Conservation (phyloP, 2,329 filamentous ascomycete genomes). For the Endoconidiophora laricicola region DNA sequence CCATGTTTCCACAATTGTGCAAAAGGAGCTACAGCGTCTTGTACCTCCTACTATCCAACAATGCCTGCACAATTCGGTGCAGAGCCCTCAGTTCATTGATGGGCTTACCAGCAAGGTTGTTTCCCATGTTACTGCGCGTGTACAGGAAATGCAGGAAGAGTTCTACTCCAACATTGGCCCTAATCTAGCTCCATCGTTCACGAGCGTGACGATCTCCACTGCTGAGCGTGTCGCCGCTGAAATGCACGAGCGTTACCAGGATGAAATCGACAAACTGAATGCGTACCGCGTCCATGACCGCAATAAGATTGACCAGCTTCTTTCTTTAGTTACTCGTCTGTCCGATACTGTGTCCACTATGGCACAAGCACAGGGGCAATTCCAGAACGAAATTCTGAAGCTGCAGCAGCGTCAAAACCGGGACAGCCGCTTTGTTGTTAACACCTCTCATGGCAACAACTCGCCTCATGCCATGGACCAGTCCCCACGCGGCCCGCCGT, state of each 20-base stretch:
- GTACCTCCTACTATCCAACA: slow-evolving; percentile 52
- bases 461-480: slow-evolving; percentile 13
- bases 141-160: slow-evolving; percentile 55
- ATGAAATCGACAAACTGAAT: slow-evolving; percentile 34
- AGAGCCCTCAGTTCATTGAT: slow-evolving; percentile 57
- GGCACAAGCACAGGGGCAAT: slow-evolving; percentile 49
- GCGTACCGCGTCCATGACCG: slow-evolving; percentile 33
- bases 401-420: slow-evolving; percentile 23
- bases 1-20: slow-evolving; percentile 47
- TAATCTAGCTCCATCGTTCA: slow-evolving; percentile 49
- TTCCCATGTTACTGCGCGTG: slow-evolving; percentile 37
- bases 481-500: slow-evolving; percentile 10
- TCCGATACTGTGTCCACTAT: slow-evolving; percentile 54
- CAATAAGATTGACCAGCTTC: slow-evolving; percentile 57
- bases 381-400: slow-evolving; percentile 48
- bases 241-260: slow-evolving; percentile 44
- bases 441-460: slow-evolving; percentile 12
- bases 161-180: slow-evolving; percentile 44
- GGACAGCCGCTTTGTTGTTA: slow-evolving; percentile 9
- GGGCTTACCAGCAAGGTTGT: slow-evolving; percentile 29
- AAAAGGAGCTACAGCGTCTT: slow-evolving; percentile 54
- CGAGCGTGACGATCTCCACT: slow-evolving; percentile 45
- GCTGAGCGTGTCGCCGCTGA: slow-evolving; percentile 52
- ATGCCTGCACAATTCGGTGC: slow-evolving; percentile 46
- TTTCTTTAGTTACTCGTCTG: slow-evolving; percentile 47